phyloP scores from a whole-genome alignment of 768 basidiomycete genomes.

The Tubosaeta sp. region DNA sequence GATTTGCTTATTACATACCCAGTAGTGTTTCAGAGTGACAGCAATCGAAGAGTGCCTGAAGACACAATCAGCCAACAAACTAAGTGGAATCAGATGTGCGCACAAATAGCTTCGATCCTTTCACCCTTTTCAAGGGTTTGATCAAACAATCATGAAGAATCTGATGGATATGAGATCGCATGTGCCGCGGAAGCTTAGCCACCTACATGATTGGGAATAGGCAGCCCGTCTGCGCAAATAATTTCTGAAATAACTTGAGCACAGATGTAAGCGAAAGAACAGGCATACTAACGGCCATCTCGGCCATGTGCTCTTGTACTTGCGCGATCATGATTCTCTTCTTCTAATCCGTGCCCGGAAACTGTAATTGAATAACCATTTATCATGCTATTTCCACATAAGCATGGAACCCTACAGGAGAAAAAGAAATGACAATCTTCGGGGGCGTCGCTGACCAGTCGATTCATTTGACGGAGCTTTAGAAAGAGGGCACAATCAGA shows the following conservation, averaged over 20 bases:
- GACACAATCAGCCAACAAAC: background rate
- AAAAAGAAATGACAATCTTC: conserved; percentile 47
- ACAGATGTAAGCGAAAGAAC: background rate
- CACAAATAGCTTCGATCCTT: conserved; percentile 22
- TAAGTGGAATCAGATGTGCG: background rate
- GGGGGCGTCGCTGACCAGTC: conserved; percentile 38
- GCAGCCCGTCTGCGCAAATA: conserved; percentile 13
- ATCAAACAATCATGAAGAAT: conserved; percentile 19
- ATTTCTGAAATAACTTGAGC: conserved; percentile 15
- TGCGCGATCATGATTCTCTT: conserved; percentile 23
- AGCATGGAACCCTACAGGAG: conserved; percentile 40
- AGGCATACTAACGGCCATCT: conserved; percentile 40
- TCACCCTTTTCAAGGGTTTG: conserved; percentile 12
- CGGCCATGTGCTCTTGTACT: conserved; percentile 42
- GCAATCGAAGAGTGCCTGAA: conserved; percentile 27
- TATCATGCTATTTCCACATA: background rate
- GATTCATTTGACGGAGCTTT: conserved; percentile 32
- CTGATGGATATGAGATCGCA: conserved; percentile 6
- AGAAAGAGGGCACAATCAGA: background rate
- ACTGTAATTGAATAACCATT: conserved; percentile 1
- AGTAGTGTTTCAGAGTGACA: conserved; percentile 28
- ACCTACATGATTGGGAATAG: conserved; percentile 24
- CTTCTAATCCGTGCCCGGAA: conserved; percentile 22
- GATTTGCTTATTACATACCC: conserved; percentile 10
- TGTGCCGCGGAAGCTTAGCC: background rate